These are phyloP conservation scores for Penicillium arizonense DNA, from an alignment of 495 filamentous ascomycete genomes.

Conservation along the genomic window DNA sequence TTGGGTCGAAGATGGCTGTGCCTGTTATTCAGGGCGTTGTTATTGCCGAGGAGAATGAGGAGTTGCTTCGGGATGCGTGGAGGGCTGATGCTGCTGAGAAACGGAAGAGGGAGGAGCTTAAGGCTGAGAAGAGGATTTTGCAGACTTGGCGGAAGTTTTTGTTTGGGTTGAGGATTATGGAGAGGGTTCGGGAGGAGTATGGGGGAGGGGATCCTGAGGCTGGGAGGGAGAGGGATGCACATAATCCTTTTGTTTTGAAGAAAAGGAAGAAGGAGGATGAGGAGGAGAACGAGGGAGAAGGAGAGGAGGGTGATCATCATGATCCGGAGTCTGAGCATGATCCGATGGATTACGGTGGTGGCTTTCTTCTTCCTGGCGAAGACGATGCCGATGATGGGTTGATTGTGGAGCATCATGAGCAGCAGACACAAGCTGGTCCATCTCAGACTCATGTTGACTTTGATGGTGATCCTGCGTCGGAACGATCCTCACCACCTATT, in stretches of 20 bases:
- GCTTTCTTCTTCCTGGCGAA: constrained; percentile 35
- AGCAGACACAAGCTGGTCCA: background rate
- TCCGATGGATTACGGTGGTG: constrained; percentile 32
- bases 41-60: constrained; percentile 75
- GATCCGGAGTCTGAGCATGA: constrained; percentile 14
- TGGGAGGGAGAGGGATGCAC: constrained; percentile 29
- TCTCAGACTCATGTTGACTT: background rate
- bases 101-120: constrained; percentile 75
- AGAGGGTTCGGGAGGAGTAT: constrained; percentile 78
- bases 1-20: constrained; percentile 87
- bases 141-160: constrained; percentile 83
- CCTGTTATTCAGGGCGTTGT: constrained; percentile 91
- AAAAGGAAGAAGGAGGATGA: constrained; percentile 9
- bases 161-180: constrained; percentile 77
- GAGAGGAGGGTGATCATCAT: background rate
- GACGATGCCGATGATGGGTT: constrained; percentile 26
- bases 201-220: constrained; percentile 51
- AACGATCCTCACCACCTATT: background rate
- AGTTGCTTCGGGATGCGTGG: constrained; percentile 76
- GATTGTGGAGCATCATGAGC: constrained; percentile 29
- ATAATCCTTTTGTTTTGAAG: constrained; percentile 38
- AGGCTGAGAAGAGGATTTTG: constrained; percentile 71
- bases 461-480: background rate
- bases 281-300: background rate
- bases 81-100: constrained; percentile 77